These are phyloP conservation scores for Pichia phayaonensis DNA, from an alignment of 805 yeast genomes.

Conservation along the genomic window DNA sequence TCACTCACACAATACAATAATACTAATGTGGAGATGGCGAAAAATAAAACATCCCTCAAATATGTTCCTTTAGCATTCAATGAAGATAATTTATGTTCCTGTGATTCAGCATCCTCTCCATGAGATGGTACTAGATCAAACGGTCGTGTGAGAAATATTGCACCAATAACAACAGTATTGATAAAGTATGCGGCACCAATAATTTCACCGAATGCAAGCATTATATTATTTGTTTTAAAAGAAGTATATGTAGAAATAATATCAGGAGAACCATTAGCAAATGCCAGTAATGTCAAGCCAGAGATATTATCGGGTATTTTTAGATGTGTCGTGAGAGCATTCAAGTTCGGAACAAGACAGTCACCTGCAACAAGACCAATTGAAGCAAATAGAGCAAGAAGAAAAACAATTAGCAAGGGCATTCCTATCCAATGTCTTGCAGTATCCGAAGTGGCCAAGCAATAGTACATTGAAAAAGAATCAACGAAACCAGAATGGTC, in stretches of 20 bases:
- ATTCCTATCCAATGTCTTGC: slow-evolving; percentile 15
- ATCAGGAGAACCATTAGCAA: slow-evolving; percentile 93
- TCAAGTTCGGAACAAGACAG: slow-evolving; percentile 73
- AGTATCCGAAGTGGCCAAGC: slow-evolving; percentile 13
- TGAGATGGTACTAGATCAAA: slow-evolving; percentile 37
- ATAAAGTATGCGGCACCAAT: slow-evolving; percentile 85
- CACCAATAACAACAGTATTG: slow-evolving; percentile 71
- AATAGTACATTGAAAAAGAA: slow-evolving; percentile 26
- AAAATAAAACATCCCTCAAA: slow-evolving; percentile 56
- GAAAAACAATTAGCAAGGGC: slow-evolving; percentile 15
- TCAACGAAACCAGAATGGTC: slow-evolving; percentile 23
- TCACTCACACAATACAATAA: slow-evolving; percentile 42
- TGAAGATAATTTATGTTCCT: slow-evolving; percentile 4
- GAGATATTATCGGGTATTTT: slow-evolving; percentile 72
- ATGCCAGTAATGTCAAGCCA: slow-evolving; percentile 81
- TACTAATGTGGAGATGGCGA: slow-evolving; percentile 42
- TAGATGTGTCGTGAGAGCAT: slow-evolving; percentile 55
- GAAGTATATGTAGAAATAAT: slow-evolving; percentile 80
- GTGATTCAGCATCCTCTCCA: not conserved
- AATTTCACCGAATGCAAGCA: slow-evolving; percentile 84
- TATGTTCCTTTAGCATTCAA: slow-evolving; percentile 38
- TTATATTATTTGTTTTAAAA: slow-evolving; percentile 55
- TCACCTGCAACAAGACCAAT: slow-evolving; percentile 82
- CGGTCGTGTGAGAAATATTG: slow-evolving; percentile 64
- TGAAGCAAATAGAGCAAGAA: slow-evolving; percentile 44